Evolutionary conservation across 352 stramenopile genomes (phyloP), one percentile per base, ranked within the genome.

Genomic region (Phytophthora litchii): DNA sequence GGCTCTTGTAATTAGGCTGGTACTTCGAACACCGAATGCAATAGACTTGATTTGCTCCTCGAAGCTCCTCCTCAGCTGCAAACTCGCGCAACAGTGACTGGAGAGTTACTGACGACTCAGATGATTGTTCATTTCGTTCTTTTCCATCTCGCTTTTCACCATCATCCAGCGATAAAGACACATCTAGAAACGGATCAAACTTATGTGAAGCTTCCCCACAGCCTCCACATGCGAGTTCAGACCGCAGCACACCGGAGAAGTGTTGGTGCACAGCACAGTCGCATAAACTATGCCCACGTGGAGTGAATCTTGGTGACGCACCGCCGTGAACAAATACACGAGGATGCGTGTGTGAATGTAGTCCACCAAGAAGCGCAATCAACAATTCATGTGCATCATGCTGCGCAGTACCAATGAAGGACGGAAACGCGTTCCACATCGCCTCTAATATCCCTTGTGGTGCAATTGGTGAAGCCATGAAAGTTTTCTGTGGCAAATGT

Each of bases 351-450:
- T 89, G 77, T 3, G 76, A 68, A 38, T 88, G 79, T 3, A 94
- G 51, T 4, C 73, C 73, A n/a, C 75, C 78, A 16, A 92, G 45
- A 16, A 94, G 49, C 20, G 81, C 68, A 38, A 89, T 75, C 17
- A 92, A 65, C 37, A 94, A 73, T 60, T 91, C 83, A 57, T 90
- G 79, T 19, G 85, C 85, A 57, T 94, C 85, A 34, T 94, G 85
- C 54, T 94, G 85, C 17, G 81, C 69, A 17, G 74, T 73, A 40
- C 78, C 68, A 25, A 87, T 72, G 41, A 89, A 86, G 11, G 67
- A 75, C 3, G 67, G 72, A 20, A 78, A 73, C n/a, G 76, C 78
- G 23, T 54, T 65, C 79, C 74, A 90, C 53, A 86, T 74, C 9
- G 74, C 71, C 50, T 89, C 80, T 19, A 91, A 53, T 9, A 91